Conservation (phyloP, 176 grass and related monocot species). For the Juncus effusus region DNA sequence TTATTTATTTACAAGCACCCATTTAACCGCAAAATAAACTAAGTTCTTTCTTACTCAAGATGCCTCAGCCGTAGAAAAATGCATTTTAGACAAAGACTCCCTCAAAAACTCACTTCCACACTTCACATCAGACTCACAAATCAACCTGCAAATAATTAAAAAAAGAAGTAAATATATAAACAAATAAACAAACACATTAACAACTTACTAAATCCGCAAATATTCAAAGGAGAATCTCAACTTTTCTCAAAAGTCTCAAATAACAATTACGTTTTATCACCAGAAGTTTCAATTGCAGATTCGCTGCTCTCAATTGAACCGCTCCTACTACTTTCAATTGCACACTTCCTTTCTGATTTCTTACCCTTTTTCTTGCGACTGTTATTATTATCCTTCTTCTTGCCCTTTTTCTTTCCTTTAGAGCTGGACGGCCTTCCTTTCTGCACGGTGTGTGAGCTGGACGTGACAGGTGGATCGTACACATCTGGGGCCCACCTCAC, state of each 20-base stretch:
- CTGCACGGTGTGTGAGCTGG: constrained; percentile 28
- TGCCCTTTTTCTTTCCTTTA: constrained; percentile 34
- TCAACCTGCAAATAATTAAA: background rate
- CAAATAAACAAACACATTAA: constrained; percentile 1
- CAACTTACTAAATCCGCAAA: background rate
- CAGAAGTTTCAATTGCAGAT: background rate
- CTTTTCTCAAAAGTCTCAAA: constrained; percentile 6
- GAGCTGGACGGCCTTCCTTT: background rate
- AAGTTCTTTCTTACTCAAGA: constrained; percentile 8
- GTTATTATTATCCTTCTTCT: constrained; percentile 31
- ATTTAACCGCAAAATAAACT: background rate
- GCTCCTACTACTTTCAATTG: background rate
- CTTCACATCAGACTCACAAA: constrained; percentile 10
- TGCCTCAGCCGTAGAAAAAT: constrained; percentile 27
- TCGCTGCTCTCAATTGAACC: background rate
- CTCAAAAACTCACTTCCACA: constrained; percentile 14
- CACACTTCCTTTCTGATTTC: constrained; percentile 12
- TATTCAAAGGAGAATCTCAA: background rate
- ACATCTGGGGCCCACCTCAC: constrained; percentile 47
- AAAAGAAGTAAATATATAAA: constrained; percentile 15
- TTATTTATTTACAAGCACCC: constrained; percentile 24
- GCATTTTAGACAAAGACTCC: constrained; percentile 25
- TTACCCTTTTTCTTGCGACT: constrained; percentile 28
- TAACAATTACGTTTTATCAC: background rate
- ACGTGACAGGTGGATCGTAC: constrained; percentile 42